A percentile compares a stretch with the other conserved stretches of the same genome.
phyloP scores from a whole-genome alignment of 345 rosid genomes.

The Murraya paniculata region DNA sequence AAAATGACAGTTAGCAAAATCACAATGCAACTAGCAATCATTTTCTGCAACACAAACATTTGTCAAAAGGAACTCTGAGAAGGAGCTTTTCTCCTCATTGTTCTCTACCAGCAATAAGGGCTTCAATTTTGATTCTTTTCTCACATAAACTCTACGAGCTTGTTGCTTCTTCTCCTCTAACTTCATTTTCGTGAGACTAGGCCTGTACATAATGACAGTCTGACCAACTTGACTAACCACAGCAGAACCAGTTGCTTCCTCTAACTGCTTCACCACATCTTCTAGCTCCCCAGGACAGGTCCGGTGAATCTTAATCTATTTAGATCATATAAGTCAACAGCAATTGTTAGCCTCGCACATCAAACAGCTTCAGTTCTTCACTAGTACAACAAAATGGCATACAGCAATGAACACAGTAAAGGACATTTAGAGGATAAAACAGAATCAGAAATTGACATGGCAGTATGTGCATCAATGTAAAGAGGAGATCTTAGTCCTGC shows the following conservation, averaged over 20 bases:
- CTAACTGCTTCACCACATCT: slow-evolving; percentile 58
- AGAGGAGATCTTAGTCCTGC: neutral
- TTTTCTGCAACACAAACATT: neutral
- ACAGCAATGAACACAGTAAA: neutral
- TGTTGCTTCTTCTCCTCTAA: slow-evolving; percentile 71
- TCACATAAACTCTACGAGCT: slow-evolving; percentile 40
- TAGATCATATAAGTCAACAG: neutral
- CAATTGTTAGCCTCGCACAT: neutral
- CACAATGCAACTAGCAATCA: neutral
- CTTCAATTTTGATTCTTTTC: slow-evolving; percentile 28
- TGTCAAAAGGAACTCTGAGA: neutral
- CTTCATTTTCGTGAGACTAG: slow-evolving; percentile 75
- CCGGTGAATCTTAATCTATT: slow-evolving; percentile 72
- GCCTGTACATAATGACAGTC: slow-evolving; percentile 80
- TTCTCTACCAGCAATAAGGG: slow-evolving; percentile 35
- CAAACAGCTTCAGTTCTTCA: neutral
- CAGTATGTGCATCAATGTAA: neutral
- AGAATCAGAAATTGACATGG: neutral
- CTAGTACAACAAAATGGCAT: neutral
- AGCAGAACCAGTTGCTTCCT: slow-evolving; percentile 67
- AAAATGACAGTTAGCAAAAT: neutral
- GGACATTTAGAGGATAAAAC: neutral
- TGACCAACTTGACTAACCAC: slow-evolving; percentile 71
- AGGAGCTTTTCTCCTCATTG: neutral
- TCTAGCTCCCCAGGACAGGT: slow-evolving; percentile 80